Conservation (phyloP, 2,329 filamentous ascomycete species). For the Gnomoniopsis smithogilvyi region DNA sequence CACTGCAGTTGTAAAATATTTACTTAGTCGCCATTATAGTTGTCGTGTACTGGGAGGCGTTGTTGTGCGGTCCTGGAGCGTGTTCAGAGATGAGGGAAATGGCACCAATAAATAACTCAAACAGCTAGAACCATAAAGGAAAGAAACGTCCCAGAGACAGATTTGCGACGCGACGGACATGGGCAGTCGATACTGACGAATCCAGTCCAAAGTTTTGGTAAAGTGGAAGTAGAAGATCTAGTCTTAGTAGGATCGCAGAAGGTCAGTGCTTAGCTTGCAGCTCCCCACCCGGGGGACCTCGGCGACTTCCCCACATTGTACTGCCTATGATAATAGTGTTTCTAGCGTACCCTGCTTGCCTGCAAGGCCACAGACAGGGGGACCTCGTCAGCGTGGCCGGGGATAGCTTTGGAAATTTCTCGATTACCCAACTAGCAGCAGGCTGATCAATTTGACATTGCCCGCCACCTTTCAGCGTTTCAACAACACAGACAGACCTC, state of each 20-base stretch:
- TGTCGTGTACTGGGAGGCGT: neutral
- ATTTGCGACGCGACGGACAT: too few species aligned
- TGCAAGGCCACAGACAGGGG: neutral
- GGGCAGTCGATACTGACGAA: too few species aligned
- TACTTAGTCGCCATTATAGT: neutral
- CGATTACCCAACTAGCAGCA: neutral
- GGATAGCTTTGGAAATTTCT: slow-evolving; percentile 1
- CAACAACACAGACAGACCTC: neutral
- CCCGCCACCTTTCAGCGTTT: neutral
- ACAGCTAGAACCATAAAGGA: neutral
- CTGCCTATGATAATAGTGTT: too few species aligned
- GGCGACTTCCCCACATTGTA: neutral
- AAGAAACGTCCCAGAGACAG: neutral
- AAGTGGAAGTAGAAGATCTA: too few species aligned
- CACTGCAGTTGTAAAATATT: neutral
- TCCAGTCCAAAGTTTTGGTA: too few species aligned
- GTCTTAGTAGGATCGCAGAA: too few species aligned
- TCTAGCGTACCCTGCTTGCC: neutral
- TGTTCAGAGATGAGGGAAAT: neutral
- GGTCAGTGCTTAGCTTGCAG: too few species aligned
- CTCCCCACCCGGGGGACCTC: too few species aligned
- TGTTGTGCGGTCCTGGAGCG: neutral
- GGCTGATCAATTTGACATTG: neutral
- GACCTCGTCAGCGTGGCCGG: neutral
- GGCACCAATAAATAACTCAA: neutral